Percentiles rank a stretch among this genome's conserved stretches.
Evolutionary conservation across 1,139 yeast genomes (phyloP).

Genomic region (Yamadazyma pseudoaaseri): DNA sequence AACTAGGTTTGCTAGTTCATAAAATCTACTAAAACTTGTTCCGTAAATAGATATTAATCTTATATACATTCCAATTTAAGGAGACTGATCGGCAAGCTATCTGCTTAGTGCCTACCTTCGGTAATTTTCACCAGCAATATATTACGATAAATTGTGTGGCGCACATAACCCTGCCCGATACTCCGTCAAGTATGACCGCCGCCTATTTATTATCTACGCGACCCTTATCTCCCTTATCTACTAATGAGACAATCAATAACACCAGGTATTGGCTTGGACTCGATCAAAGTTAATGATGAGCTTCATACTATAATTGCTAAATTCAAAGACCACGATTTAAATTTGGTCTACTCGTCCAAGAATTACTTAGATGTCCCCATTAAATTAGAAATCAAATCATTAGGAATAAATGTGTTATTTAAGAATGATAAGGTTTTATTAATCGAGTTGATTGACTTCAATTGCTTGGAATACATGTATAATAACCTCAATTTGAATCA

Average conservation of each 20-base stretch:
- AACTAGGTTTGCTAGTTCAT: too few relatives aligned
- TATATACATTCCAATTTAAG: too few relatives aligned
- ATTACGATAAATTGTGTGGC: too few relatives aligned
- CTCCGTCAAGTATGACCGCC: too few relatives aligned
- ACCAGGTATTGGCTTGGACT: conserved; percentile 36
- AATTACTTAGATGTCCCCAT: conserved; percentile 33
- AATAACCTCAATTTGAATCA: conserved; percentile 24
- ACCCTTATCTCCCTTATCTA: too few relatives aligned
- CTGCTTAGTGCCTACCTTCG: too few relatives aligned
- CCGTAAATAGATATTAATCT: too few relatives aligned
- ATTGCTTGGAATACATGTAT: conserved; percentile 20
- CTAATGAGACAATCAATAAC: conserved; percentile 14
- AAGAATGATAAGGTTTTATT: conserved; percentile 35
- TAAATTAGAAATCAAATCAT: conserved; percentile 25
- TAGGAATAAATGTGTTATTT: conserved; percentile 42
- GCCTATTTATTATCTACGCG: too few relatives aligned
- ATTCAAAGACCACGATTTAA: conserved; percentile 26
- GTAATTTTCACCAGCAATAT: too few relatives aligned
- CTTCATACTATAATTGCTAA: conserved; percentile 26
- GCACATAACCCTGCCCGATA: too few relatives aligned
- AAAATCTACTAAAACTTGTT: too few relatives aligned
- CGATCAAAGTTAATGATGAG: conserved; percentile 26
- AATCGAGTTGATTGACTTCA: conserved; percentile 43
- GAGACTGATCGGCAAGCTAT: too few relatives aligned
- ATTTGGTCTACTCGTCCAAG: conserved; percentile 21